phyloP scores from a whole-genome alignment of 2,329 filamentous ascomycete genomes.

The Paraconiothyrium brasiliense region DNA sequence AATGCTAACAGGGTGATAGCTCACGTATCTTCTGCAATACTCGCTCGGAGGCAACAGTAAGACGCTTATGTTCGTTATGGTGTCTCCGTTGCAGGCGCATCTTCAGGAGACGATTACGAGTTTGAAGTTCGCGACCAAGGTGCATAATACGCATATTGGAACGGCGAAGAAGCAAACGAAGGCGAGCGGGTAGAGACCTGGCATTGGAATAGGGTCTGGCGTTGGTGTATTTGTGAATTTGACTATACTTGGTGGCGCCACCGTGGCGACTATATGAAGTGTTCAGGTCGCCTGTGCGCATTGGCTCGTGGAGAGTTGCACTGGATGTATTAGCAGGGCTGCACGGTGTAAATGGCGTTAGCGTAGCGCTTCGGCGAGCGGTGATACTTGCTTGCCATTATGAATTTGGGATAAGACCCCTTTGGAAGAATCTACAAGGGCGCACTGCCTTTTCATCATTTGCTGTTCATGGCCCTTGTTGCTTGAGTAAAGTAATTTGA shows the following conservation, averaged over 20 bases:
- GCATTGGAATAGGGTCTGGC: background rate
- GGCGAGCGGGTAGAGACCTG: constrained; percentile 40
- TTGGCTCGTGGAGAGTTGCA: background rate
- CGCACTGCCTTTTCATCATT: no score
- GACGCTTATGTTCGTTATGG: constrained; percentile 99
- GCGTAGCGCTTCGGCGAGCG: background rate
- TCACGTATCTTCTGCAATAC: constrained; percentile 95
- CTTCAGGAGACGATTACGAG: constrained; percentile 93
- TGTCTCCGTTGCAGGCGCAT: constrained; percentile 89
- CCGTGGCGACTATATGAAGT: constrained; percentile 12
- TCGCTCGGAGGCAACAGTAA: constrained; percentile 95
- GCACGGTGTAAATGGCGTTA: background rate
- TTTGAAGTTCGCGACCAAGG: constrained; percentile 95
- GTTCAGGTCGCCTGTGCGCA: constrained; percentile 2
- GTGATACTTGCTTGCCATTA: no score
- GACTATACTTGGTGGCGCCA: background rate
- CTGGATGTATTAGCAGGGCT: background rate
- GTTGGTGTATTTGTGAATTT: background rate
- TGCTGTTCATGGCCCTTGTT: no score
- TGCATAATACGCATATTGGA: constrained; percentile 91
- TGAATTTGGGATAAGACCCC: no score
- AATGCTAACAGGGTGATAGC: constrained; percentile 52
- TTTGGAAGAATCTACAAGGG: no score
- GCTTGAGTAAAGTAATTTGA: no score
- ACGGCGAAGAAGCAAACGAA: constrained; percentile 81